A percentile compares a stretch with the other conserved stretches of the same genome.
Conservation (phyloP, 768 basidiomycete species). For the Tylopilus sp. region DNA sequence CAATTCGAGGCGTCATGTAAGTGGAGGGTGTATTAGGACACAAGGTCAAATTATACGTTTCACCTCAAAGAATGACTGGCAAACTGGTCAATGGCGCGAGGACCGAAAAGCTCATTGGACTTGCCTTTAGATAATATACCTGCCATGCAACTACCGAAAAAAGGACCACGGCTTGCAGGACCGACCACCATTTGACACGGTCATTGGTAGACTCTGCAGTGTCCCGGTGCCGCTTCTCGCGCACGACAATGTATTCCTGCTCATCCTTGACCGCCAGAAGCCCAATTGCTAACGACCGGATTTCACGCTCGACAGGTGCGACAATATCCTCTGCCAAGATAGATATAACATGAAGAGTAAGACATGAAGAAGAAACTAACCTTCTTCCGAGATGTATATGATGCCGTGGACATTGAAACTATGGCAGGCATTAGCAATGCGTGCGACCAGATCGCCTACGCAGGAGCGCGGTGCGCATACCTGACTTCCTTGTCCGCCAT, state of each 20-base stretch:
- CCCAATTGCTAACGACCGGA: conserved; percentile 77
- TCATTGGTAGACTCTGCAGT: conserved; percentile 92
- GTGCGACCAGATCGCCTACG: not conserved
- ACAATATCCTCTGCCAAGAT: conserved; percentile 57
- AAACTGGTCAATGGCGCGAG: conserved; percentile 2
- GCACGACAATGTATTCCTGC: conserved; percentile 96
- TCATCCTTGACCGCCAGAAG: conserved; percentile 93
- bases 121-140: conserved; percentile 91
- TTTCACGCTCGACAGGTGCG: conserved; percentile 95
- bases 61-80: conserved; percentile 84
- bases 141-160: conserved; percentile 95
- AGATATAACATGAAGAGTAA: not conserved
- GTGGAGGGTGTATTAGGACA: conserved; percentile 1
- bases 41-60: conserved; percentile 72
- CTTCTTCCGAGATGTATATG: conserved; percentile 89
- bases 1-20: not conserved
- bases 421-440: not conserved
- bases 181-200: conserved; percentile 99
- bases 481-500: conserved; percentile 94
- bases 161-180: conserved; percentile 82
- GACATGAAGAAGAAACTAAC: conserved; percentile 35
- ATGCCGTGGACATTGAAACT: conserved; percentile 99
- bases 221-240: conserved; percentile 90
- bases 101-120: conserved; percentile 2
- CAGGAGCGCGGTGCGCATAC: conserved; percentile 36